Conservation (phyloP, 2,329 filamentous ascomycete species). For the Stagonosporopsis chrysanthemi region DNA sequence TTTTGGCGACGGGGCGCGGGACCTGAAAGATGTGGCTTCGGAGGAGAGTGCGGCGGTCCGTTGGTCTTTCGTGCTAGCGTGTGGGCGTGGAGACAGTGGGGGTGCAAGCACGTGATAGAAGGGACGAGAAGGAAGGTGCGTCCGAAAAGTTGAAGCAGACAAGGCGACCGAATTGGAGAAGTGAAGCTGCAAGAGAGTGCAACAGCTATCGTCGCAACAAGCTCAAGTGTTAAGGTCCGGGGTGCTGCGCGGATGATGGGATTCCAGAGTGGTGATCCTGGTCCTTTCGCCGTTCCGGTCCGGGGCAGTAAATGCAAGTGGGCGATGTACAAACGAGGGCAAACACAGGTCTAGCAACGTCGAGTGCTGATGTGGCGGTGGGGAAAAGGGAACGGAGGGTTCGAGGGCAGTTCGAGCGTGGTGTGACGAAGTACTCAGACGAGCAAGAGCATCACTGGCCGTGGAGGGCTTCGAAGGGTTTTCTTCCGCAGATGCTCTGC, state of each 20-base stretch:
- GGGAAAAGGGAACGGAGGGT: constrained; percentile 18
- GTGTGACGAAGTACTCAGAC: constrained; percentile 20
- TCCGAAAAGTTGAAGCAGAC: constrained; percentile 16
- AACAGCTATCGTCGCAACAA: constrained; percentile 13
- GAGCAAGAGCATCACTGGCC: constrained; percentile 23
- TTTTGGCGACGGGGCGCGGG: constrained; percentile 5
- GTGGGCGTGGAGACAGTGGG: constrained; percentile 31
- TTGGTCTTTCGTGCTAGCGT: constrained; percentile 17
- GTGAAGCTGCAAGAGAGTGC: constrained; percentile 20
- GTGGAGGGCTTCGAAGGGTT: constrained; percentile 35
- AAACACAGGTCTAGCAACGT: constrained; percentile 26
- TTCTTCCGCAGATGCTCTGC: constrained; percentile 24
- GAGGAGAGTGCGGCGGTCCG: constrained; percentile 23
- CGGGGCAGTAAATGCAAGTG: constrained; percentile 16
- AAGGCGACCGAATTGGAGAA: constrained; percentile 17
- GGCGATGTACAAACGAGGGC: constrained; percentile 27
- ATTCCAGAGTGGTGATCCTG: constrained; percentile 25
- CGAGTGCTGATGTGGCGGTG: constrained; percentile 9
- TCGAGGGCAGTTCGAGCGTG: constrained; percentile 10
- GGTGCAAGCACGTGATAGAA: constrained; percentile 21
- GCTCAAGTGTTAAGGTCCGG: constrained; percentile 15
- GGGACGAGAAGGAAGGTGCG: constrained; percentile 5
- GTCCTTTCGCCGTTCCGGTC: constrained; percentile 23
- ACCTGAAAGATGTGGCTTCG: constrained; percentile 6
- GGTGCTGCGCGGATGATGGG: constrained; percentile 19